These are phyloP conservation scores for Canavalia ensiformis DNA, from an alignment of 306 rosid species.

Conservation along the genomic window DNA sequence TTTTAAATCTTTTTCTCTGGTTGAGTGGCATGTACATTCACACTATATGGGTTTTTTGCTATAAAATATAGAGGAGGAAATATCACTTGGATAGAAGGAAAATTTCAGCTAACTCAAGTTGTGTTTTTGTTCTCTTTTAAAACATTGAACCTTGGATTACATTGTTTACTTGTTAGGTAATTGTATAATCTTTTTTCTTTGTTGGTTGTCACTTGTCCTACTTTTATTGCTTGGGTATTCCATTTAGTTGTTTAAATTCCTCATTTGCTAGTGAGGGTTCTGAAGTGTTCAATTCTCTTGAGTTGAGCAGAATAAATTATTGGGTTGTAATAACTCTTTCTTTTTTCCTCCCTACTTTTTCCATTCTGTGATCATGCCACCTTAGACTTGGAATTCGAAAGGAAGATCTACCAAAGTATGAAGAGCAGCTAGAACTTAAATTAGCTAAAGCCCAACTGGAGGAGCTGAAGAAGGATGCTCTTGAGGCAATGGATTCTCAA, in stretches of 20 bases:
- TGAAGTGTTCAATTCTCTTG: not conserved
- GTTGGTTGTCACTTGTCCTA: not conserved
- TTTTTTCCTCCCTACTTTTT: not conserved
- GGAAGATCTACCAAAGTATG: conserved; percentile 84
- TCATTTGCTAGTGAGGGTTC: not conserved
- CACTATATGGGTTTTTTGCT: conserved; percentile 21
- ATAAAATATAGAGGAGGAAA: not conserved
- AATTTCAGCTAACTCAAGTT: not conserved
- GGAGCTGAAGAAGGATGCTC: conserved; percentile 84
- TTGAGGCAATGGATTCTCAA: conserved; percentile 95
- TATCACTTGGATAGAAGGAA: conserved; percentile 13
- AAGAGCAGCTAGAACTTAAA: conserved; percentile 81
- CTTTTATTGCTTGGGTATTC: conserved; percentile 13
- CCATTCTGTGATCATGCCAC: conserved; percentile 13
- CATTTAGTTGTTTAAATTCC: conserved; percentile 26
- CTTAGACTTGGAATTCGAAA: conserved; percentile 73
- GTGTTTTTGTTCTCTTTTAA: conserved; percentile 14
- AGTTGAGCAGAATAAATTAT: conserved; percentile 32
- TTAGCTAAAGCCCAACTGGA: conserved; percentile 86
- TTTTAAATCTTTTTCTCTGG: not conserved
- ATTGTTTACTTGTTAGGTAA: conserved; percentile 31
- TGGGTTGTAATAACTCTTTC: conserved; percentile 27
- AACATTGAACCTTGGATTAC: conserved; percentile 5
- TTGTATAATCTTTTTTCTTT: not conserved
- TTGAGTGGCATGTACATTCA: conserved; percentile 13